phyloP scores from a whole-genome alignment of 495 filamentous ascomycete species.

The Neurospora discreta region DNA sequence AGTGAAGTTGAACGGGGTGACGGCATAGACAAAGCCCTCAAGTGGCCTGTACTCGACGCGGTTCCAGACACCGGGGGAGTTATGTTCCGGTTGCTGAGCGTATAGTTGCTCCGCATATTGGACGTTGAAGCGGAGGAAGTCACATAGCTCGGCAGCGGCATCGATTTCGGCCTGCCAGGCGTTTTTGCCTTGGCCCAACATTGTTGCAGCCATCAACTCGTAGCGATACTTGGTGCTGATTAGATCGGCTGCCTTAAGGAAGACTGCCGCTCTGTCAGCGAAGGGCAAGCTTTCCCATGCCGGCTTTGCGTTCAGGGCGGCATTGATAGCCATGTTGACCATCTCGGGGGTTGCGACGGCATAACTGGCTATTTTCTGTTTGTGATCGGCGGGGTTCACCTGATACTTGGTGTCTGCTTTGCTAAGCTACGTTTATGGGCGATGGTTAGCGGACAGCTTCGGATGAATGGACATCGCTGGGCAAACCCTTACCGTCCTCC shows the following conservation, averaged over 20 bases:
- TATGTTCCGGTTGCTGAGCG: conserved; percentile 67
- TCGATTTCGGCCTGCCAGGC: conserved; percentile 96
- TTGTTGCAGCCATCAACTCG: conserved; percentile 85
- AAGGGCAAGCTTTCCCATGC: conserved; percentile 77
- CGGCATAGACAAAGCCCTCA: conserved; percentile 79
- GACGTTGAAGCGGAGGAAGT: conserved; percentile 87
- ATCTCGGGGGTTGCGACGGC: conserved; percentile 62
- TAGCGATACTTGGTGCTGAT: conserved; percentile 85
- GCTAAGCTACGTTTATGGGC: background rate
- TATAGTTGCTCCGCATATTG: conserved; percentile 82
- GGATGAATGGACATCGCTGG: background rate
- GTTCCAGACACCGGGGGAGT: conserved; percentile 73
- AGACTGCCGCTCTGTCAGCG: conserved; percentile 81
- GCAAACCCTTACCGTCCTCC: conserved; percentile 51
- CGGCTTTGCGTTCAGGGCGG: conserved; percentile 70
- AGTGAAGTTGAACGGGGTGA: conserved; percentile 86
- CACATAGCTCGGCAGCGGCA: conserved; percentile 78
- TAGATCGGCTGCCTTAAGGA: conserved; percentile 86
- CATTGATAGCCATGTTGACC: conserved; percentile 63
- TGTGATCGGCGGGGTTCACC: conserved; percentile 64
- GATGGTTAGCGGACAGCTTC: background rate
- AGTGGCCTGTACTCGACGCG: conserved; percentile 72
- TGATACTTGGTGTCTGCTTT: conserved; percentile 39
- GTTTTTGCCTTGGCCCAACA: conserved; percentile 93
- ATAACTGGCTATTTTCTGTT: conserved; percentile 62